phyloP scores from a whole-genome alignment of 257 asterid genomes.

The Scutellaria galericulata region DNA sequence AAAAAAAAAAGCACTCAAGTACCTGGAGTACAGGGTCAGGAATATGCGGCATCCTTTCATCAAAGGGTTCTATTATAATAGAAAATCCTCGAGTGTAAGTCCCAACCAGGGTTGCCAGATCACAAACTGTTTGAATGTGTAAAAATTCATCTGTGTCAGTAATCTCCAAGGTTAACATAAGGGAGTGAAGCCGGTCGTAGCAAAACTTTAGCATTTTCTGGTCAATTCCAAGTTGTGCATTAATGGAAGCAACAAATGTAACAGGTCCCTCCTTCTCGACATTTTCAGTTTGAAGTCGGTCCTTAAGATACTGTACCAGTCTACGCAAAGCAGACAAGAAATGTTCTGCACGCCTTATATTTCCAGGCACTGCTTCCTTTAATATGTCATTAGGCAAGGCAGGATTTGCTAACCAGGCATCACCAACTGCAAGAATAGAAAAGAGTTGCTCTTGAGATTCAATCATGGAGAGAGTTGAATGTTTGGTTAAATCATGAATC shows the following conservation, averaged over 20 bases:
- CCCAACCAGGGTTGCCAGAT: conserved; percentile 96
- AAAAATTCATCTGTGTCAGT: conserved; percentile 93
- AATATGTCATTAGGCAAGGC: conserved; percentile 88
- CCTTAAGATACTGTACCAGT: conserved; percentile 82
- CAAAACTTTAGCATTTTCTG: conserved; percentile 90
- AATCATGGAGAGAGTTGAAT: conserved; percentile 24
- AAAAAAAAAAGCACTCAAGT: background rate
- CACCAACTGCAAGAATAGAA: conserved; percentile 56
- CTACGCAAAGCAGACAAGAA: conserved; percentile 90
- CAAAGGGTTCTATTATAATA: conserved; percentile 89
- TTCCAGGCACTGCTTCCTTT: conserved; percentile 98
- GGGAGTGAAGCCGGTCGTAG: conserved; percentile 95
- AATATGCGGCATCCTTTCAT: conserved; percentile 96
- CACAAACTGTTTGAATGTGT: conserved; percentile 90
- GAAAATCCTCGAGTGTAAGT: conserved; percentile 94
- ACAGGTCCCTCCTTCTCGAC: conserved; percentile 99
- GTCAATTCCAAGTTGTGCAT: conserved; percentile 90
- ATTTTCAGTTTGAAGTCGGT: conserved; percentile 74
- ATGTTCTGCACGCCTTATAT: conserved; percentile 95
- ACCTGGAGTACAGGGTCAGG: conserved; percentile 99
- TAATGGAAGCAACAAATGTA: conserved; percentile 86
- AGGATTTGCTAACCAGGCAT: conserved; percentile 90
- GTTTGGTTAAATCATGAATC: conserved; percentile 18
- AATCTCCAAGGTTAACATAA: conserved; percentile 92
- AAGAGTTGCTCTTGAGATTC: conserved; percentile 27